Base-by-base conservation (phyloP, 2,329 filamentous ascomycete species). In the Paramyrothecium sp. region DNA sequence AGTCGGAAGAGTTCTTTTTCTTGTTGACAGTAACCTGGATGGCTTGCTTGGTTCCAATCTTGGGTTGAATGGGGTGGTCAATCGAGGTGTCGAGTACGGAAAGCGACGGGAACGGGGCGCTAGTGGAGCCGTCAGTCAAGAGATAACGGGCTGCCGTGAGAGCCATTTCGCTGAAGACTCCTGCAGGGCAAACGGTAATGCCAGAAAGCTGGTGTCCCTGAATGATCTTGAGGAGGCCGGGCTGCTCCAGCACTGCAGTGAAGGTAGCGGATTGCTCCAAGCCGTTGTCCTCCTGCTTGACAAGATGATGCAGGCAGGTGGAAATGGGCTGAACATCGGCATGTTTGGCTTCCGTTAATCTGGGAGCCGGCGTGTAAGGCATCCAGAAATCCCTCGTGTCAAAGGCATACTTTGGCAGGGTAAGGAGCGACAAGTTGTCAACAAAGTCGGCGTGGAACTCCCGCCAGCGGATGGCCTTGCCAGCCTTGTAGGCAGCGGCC, bases 351-450 rank as follows among this genome's bases (percentile, higher is more conserved):
- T 17, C 41, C 4, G 41, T 20, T 7, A 46, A 7, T 20, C 17
- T 20, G 13, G 41, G 41, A 20, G 41, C 41, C 10, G 26, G 26
- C 41, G 16, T 49, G 71, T 91, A 85, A 61, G 80, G 75, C 33
- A 84, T 76, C 82, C 82, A 86, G 70, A 91, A 91, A 62, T 83
- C 86, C 78, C 90, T 90, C 65, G 84, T 77, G 64, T 92, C 86
- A 72, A 88, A 92, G 0, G 80, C 80, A 69, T 92, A 92, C 3
- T 82, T 81, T 1, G 89, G 89, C 2, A 92, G 75, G 12, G 83
- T 75, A 12, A 90, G 73, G 22, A 91, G 75, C 10, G 72, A 71
- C 12, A 73, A 68, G 13, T 69, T 71, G 1, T 61, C 53, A 41
- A 62, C 61, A 58, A 78, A 80, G 60, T 77, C 73, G 56, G 80